Percentiles rank a stretch among this genome's conserved stretches.
Conservation (phyloP, 2,329 filamentous ascomycete genomes). For the Leptographium radiaticola region DNA sequence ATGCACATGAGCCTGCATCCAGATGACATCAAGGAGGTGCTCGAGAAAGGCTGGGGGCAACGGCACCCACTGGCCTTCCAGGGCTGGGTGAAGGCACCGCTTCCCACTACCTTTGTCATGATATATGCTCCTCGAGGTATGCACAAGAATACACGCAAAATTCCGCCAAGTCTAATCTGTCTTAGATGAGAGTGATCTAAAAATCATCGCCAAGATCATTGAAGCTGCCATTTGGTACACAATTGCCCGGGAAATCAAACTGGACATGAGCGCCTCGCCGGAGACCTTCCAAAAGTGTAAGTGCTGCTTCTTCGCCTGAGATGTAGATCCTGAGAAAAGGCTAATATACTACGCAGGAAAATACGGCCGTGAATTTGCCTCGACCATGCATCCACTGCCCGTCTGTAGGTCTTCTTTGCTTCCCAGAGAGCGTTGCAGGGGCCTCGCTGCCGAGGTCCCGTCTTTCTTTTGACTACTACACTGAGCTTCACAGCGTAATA, state of each 20-base stretch:
- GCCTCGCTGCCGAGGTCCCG: not conserved
- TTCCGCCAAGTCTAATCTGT: too few species aligned
- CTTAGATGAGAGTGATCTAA: slow-evolving; percentile 50
- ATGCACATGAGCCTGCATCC: slow-evolving; percentile 74
- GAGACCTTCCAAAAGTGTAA: too few species aligned
- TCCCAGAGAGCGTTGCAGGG: not conserved
- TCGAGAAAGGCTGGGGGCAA: slow-evolving; percentile 71
- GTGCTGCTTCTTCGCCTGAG: too few species aligned
- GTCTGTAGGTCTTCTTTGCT: not conserved
- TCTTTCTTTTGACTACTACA: not conserved
- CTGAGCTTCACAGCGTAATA: not conserved
- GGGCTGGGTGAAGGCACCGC: slow-evolving; percentile 51
- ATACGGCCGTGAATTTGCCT: not conserved
- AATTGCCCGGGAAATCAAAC: slow-evolving; percentile 29
- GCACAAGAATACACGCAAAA: too few species aligned
- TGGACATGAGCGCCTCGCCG: slow-evolving; percentile 2
- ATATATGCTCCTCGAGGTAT: slow-evolving; percentile 61
- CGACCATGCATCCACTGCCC: not conserved
- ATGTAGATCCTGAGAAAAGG: not conserved
- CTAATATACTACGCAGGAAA: not conserved
- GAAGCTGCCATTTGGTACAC: slow-evolving; percentile 62
- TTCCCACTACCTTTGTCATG: slow-evolving; percentile 66
- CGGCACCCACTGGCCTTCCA: slow-evolving; percentile 53
- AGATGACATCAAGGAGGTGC: slow-evolving; percentile 56
- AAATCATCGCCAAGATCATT: slow-evolving; percentile 55